Conservation (phyloP, 2,329 filamentous ascomycete species). For the Alternaria rosae region DNA sequence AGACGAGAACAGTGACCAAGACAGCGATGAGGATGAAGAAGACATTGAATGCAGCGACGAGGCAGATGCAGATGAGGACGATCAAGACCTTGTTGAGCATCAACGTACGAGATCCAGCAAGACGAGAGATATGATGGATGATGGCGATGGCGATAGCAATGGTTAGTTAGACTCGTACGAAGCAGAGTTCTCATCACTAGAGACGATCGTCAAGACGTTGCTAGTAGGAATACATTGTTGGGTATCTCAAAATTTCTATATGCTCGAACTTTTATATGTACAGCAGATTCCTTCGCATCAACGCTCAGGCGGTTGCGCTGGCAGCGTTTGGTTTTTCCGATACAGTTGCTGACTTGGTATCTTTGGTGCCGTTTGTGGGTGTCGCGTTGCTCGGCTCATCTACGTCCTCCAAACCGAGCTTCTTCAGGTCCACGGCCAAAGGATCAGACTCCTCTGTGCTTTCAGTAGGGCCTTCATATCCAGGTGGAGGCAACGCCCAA, state of each 20-base stretch:
- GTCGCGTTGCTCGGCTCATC: constrained; percentile 1
- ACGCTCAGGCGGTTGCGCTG: neutral
- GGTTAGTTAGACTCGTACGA: neutral
- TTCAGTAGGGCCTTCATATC: constrained; percentile 73
- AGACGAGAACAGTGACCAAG: neutral
- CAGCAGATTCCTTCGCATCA: neutral
- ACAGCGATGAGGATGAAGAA: neutral
- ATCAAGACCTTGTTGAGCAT: neutral
- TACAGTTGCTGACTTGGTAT: neutral
- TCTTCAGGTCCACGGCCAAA: constrained; percentile 53
- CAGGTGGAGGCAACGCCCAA: constrained; percentile 85
- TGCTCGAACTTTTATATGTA: neutral
- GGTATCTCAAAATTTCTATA: constrained; percentile 11
- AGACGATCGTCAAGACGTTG: fast-evolving
- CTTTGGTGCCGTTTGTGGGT: neutral
- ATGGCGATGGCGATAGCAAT: neutral
- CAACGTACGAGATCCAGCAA: neutral
- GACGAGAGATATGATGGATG: neutral
- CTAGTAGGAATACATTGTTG: constrained; percentile 9
- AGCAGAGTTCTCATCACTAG: neutral
- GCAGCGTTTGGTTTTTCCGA: neutral
- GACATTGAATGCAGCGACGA: neutral
- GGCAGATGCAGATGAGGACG: neutral
- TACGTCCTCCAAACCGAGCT: constrained; percentile 49
- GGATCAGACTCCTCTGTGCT: constrained; percentile 62